Base-by-base conservation (phyloP, 1,284 basidiomycete species). In the Microbotryum scabiosae region DNA sequence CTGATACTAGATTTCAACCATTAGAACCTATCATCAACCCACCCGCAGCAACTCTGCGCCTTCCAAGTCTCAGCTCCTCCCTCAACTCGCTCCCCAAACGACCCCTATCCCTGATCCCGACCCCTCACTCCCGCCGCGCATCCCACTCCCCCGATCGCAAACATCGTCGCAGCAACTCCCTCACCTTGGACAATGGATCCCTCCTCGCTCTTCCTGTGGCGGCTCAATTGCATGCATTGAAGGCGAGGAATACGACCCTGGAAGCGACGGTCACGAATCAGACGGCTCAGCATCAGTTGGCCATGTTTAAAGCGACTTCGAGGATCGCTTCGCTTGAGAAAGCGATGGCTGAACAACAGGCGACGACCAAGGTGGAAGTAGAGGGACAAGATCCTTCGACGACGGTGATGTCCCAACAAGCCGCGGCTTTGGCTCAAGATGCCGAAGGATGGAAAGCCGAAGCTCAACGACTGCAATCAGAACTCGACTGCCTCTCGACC, bases 391-490 rank as follows among this genome's bases (percentile, higher is more conserved):
- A 41, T 18, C 36, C 36, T 41, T 16, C 36, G 36, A 16, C 36
- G 36, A 41, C 16, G 14, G 16, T 41, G 14, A 41, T 41, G 14
- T 41, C 16, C 36, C 36, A 41, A 41, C 36, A 41, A 41, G 36
- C 36, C 36, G 36, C 36, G 14, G 36, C 36, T 16, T 41, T 41
- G 3, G 36, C 36, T 18, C 51, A 28, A 26, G 66, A 68, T 16
- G 54, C 56, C 8, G 66, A 68, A 44, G 66, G 66, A 14, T 68
- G 66, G 66, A 59, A 68, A 44, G 64, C 64, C 8, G 66, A 68
- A 56, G 64, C 64, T 9, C 47, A 46, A n/a, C 30, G 61, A 12
- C 50, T 67, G 10, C 43, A 28, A 0, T 47, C 45, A 1, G 63
- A 65, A 41, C 63, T 67, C 30, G 52, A 51, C 18, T 20, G 12